Evolutionary conservation across 1,284 basidiomycete species (phyloP).

Genomic region (Sphaerobolus stellatus): DNA sequence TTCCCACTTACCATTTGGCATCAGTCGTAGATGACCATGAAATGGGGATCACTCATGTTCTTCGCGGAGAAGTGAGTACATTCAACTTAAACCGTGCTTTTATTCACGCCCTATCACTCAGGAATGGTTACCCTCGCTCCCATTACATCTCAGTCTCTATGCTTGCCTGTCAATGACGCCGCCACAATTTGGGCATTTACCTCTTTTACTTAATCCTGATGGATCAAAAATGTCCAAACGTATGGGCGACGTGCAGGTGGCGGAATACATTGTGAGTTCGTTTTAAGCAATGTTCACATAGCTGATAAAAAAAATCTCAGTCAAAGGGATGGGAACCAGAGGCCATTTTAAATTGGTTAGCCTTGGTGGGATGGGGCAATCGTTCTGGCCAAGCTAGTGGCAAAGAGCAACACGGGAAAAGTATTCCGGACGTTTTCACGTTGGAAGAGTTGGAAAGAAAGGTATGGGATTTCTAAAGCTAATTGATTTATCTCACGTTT

Average conservation of each 20-base stretch:
- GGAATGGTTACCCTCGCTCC: slow-evolving; percentile 97
- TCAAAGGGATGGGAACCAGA: slow-evolving; percentile 84
- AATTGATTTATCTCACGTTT: neutral
- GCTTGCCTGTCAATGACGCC: slow-evolving; percentile 69
- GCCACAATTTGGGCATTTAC: slow-evolving; percentile 89
- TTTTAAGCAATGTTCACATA: neutral
- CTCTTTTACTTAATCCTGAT: slow-evolving; percentile 86
- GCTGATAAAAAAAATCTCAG: slow-evolving; percentile 20
- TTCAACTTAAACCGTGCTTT: neutral
- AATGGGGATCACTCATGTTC: slow-evolving; percentile 95
- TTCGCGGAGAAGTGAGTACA: slow-evolving; percentile 81
- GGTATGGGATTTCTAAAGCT: slow-evolving; percentile 36
- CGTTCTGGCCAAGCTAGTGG: slow-evolving; percentile 12
- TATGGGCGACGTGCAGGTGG: slow-evolving; percentile 84
- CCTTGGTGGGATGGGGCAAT: slow-evolving; percentile 86
- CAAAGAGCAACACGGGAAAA: slow-evolving; percentile 25
- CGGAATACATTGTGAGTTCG: slow-evolving; percentile 75
- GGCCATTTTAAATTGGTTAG: slow-evolving; percentile 91
- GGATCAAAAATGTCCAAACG: slow-evolving; percentile 95
- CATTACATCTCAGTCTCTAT: slow-evolving; percentile 90
- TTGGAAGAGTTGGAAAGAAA: slow-evolving; percentile 62
- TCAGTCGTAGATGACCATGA: slow-evolving; percentile 94
- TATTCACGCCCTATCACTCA: slow-evolving; percentile 29
- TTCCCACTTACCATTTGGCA: slow-evolving; percentile 96
- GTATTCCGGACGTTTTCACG: slow-evolving; percentile 61